These are phyloP conservation scores for Hsuehochloa calcarea DNA, from an alignment of 176 grass and related monocot genomes.

Conservation along the genomic window DNA sequence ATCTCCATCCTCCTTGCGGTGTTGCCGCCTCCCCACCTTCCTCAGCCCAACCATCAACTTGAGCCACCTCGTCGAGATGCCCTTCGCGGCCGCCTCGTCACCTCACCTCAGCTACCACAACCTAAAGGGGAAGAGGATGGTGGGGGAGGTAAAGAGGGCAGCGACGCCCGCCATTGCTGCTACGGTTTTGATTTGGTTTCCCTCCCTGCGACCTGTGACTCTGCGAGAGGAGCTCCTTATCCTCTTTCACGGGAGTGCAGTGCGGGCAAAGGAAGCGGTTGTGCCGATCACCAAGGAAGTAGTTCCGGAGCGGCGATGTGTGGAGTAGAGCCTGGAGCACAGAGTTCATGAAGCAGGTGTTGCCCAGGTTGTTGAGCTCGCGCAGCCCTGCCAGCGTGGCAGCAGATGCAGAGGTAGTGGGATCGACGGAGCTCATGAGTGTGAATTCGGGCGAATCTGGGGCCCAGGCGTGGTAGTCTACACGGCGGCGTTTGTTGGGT, in stretches of 20 bases:
- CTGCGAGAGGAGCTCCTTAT: no score
- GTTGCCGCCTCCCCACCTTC: constrained; percentile 57
- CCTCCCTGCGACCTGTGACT: no score
- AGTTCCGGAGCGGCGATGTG: constrained; percentile 82
- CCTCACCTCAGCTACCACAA: neutral
- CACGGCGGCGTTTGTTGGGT: no score
- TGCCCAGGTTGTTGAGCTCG: constrained; percentile 91
- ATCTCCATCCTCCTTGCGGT: constrained; percentile 44
- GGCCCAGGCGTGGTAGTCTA: no score
- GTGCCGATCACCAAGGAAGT: constrained; percentile 88
- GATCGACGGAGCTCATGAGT: no score
- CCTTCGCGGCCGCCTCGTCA: constrained; percentile 41
- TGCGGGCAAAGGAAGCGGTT: constrained; percentile 74
- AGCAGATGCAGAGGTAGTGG: no score
- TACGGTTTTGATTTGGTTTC: no score
- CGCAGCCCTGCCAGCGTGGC: constrained; percentile 51
- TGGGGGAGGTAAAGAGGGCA: no score
- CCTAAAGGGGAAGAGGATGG: no score
- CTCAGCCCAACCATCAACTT: constrained; percentile 73
- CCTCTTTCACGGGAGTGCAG: constrained; percentile 60
- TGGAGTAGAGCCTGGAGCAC: constrained; percentile 88
- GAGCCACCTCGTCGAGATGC: constrained; percentile 80
- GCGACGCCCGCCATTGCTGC: no score
- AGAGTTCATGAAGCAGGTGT: constrained; percentile 99
- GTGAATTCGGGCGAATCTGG: no score